A percentile compares a stretch with the other conserved stretches of the same genome.
phyloP scores from a whole-genome alignment of 495 filamentous ascomycete species.

The Filosporella fistucella region DNA sequence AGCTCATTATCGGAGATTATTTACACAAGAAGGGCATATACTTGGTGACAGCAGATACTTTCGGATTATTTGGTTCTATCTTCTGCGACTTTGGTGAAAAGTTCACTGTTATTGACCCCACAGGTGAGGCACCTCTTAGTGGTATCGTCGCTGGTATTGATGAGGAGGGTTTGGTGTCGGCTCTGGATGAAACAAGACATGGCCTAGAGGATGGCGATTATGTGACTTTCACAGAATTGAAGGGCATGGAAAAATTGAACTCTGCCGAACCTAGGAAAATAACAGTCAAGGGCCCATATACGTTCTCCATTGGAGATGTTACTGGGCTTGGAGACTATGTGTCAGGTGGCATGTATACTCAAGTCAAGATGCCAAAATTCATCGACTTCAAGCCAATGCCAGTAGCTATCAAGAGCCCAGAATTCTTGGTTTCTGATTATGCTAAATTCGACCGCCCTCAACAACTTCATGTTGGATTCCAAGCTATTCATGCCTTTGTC shows the following conservation, averaged over 20 bases:
- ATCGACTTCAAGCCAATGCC: conserved; percentile 81
- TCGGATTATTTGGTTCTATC: conserved; percentile 89
- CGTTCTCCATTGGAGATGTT: conserved; percentile 94
- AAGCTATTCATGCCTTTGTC: conserved; percentile 83
- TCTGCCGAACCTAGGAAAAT: conserved; percentile 78
- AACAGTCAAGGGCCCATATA: conserved; percentile 92
- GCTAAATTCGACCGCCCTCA: conserved; percentile 94
- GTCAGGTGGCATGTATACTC: conserved; percentile 82
- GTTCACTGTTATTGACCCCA: conserved; percentile 84
- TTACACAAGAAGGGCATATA: conserved; percentile 91
- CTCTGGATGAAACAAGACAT: conserved; percentile 92
- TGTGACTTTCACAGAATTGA: conserved; percentile 88
- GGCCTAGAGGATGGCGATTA: conserved; percentile 95
- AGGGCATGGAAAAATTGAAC: conserved; percentile 91
- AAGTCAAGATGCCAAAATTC: conserved; percentile 97
- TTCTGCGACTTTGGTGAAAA: conserved; percentile 98
- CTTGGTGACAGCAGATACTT: conserved; percentile 80
- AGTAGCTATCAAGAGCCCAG: conserved; percentile 75
- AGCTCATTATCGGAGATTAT: conserved; percentile 80
- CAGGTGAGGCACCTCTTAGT: conserved; percentile 79
- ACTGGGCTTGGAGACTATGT: conserved; percentile 79
- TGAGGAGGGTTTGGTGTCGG: conserved; percentile 84
- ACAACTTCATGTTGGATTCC: conserved; percentile 88
- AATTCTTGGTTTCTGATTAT: conserved; percentile 87
- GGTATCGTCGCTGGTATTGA: conserved; percentile 91